These are phyloP conservation scores for Komagataea norvegica DNA, from an alignment of 1,139 yeast species.

Conservation along the genomic window DNA sequence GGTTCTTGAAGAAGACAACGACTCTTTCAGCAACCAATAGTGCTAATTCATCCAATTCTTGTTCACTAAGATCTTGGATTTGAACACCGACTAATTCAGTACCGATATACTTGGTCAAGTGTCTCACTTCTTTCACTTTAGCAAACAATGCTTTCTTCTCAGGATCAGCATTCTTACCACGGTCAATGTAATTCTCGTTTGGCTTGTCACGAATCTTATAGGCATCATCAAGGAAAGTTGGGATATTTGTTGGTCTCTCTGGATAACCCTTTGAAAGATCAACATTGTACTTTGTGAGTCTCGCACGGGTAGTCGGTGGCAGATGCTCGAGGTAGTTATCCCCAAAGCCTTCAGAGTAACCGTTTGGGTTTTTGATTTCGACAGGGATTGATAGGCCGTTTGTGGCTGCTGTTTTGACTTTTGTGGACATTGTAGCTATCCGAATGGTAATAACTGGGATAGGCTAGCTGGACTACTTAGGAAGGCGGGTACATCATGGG, in stretches of 20 bases:
- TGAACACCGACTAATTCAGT: constrained; percentile 56
- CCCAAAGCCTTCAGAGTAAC: constrained; percentile 5
- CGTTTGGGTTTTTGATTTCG: constrained; percentile 10
- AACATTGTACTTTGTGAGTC: constrained; percentile 35
- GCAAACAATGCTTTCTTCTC: constrained; percentile 46
- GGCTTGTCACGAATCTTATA: constrained; percentile 38
- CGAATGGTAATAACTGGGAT: too few relatives aligned
- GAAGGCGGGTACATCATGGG: too few relatives aligned
- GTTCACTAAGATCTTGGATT: constrained; percentile 41
- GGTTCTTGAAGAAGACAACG: constrained; percentile 45
- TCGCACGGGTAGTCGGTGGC: constrained; percentile 35
- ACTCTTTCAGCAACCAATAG: constrained; percentile 47
- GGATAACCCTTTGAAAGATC: constrained; percentile 44
- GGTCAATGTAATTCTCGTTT: constrained; percentile 37
- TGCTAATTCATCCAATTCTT: constrained; percentile 53
- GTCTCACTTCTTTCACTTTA: constrained; percentile 44
- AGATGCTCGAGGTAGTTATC: constrained; percentile 21
- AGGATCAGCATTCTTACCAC: constrained; percentile 48
- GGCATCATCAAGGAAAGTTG: constrained; percentile 42
- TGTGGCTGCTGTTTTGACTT: too few relatives aligned
- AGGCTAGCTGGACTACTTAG: too few relatives aligned
- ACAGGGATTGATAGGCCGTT: constrained; percentile 4
- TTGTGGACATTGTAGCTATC: too few relatives aligned
- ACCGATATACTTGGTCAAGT: constrained; percentile 47
- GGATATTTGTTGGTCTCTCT: constrained; percentile 35